Base-by-base conservation (phyloP, 2,329 filamentous ascomycete species). In the Capronia epimyces region DNA sequence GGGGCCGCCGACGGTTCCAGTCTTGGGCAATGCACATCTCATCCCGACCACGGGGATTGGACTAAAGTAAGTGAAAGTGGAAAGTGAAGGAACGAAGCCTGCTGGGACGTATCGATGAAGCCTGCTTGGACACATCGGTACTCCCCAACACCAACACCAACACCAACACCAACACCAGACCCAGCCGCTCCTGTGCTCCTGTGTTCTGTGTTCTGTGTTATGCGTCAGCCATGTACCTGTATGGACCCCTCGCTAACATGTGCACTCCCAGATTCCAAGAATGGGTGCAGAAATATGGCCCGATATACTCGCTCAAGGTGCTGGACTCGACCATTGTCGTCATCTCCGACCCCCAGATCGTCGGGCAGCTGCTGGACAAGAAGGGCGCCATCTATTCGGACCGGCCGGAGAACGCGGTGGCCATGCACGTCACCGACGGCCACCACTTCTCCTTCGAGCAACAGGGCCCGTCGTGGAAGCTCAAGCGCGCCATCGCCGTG, bases 1-100 rank as follows among this genome's bases (percentile, higher is more conserved):
- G 48, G 71, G 71, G 0, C 72, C 71, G 8, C 68, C 67, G 8
- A 71, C 69, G 0, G 21, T 72, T 0, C 72, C 72, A 0, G 40
- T 75, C 1, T 60, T 79, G 7, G 77, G 77, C 2, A 79, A 79
- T 42, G 59, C 79, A 6, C 66, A 68, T 22, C 66, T 69, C 44
- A 65, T 72, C 13, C 67, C 68, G 1, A 61, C 57, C 34, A 65
- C 63, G 16, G 60, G 64, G 2, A 56, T 63, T 1, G 60, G 65
- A 53, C 43, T 63, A 3, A 62, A 64, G 63, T 67, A 51, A 16
- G 53, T 41, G 20, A 12, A 43, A 2, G 13, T 24, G 13, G 31
- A 39, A 21, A 40, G n/a, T 3, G 3, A 16, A 3, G 18, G n/a
- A n/a, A n/a, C n/a, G n/a, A n/a, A n/a, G n/a, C n/a, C n/a, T n/a